Evolutionary conservation across 306 rosid species (phyloP), one percentile per base, ranked within the genome.

Genomic region (Adenanthera pavonina): DNA sequence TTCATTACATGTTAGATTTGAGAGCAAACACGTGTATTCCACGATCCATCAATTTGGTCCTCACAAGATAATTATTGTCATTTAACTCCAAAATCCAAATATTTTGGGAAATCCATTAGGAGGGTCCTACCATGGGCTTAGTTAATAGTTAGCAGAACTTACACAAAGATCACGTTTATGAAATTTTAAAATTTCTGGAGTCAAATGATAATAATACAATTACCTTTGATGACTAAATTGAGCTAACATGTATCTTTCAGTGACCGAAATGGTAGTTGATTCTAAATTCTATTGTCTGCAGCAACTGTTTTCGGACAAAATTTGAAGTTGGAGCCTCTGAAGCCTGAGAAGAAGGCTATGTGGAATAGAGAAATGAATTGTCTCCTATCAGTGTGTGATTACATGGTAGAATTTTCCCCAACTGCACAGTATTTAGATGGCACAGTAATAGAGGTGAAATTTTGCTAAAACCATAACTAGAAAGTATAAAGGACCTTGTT

Each of bases 331-430:
- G 97, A 90, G 87, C 98, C 99, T 20, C 72, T 93, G 79, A 89
- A 91, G 49, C 83, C 89, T 16, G 97, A 93, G 88, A 96, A 96
- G 88, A 96, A 92, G 81, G 94, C 92, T 20, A 83, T 92, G 94
- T 96, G 99, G 99, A 96, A 86, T 84, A 92, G 98, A 83, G 99
- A 96, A 87, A 93, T 91, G 98, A 82, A 78, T 61, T 96, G 99
- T 65, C 94, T 96, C 62, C 72, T 96, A 75, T 96, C 98, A 1
- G 94, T 96, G 33, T 96, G 99, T 85, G 99, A 93, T 78, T 86
- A 88, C 91, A 93, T 96, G n/a, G 94, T 96, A 68, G 99, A 93
- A 66, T 88, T 96, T 67, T 85, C 91, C 61, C 95, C 98, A 81
- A 82, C 87, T 59, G 85, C 90, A 78, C 97, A 89, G 70, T 76